These are phyloP conservation scores for Linanthus parryae DNA, from an alignment of 148 eudicot genomes.

Conservation along the genomic window DNA sequence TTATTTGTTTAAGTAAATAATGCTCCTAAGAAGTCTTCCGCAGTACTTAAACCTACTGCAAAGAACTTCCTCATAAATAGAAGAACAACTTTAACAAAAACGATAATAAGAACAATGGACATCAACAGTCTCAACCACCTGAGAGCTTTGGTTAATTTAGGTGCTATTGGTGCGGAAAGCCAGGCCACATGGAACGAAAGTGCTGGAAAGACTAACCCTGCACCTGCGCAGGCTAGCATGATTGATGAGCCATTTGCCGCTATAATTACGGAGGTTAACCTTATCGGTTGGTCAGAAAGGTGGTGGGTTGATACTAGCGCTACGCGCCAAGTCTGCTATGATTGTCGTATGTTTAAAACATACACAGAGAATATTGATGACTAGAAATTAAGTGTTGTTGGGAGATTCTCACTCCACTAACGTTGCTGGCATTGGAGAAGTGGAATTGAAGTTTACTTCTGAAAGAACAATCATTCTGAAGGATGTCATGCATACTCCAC, in stretches of 20 bases:
- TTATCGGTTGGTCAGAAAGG: slow-evolving; percentile 1
- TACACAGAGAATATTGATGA: slow-evolving; percentile 1
- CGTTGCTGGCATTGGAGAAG: neutral
- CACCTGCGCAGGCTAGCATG: neutral
- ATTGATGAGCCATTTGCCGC: neutral
- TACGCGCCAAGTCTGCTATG: slow-evolving; percentile 7
- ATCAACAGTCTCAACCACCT: neutral
- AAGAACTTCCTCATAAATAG: neutral
- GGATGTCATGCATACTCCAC: neutral
- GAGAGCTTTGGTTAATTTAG: neutral
- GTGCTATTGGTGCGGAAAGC: no score
- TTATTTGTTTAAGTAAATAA: neutral
- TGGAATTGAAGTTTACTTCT: neutral
- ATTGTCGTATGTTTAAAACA: neutral
- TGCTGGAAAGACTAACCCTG: no score
- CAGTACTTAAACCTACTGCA: neutral
- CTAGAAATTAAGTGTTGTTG: slow-evolving; percentile 7
- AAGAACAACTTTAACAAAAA: neutral
- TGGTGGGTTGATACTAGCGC: slow-evolving; percentile 9
- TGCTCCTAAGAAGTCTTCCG: neutral
- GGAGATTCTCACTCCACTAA: neutral
- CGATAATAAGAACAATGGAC: neutral
- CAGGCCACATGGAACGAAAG: neutral
- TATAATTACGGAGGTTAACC: slow-evolving; percentile 5
- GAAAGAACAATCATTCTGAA: neutral